Percentiles rank a stretch among this genome's conserved stretches.
These are phyloP conservation scores for Chytridium lagenaria DNA, from an alignment of 371 early-diverging fungal genomes.

Conservation along the genomic window DNA sequence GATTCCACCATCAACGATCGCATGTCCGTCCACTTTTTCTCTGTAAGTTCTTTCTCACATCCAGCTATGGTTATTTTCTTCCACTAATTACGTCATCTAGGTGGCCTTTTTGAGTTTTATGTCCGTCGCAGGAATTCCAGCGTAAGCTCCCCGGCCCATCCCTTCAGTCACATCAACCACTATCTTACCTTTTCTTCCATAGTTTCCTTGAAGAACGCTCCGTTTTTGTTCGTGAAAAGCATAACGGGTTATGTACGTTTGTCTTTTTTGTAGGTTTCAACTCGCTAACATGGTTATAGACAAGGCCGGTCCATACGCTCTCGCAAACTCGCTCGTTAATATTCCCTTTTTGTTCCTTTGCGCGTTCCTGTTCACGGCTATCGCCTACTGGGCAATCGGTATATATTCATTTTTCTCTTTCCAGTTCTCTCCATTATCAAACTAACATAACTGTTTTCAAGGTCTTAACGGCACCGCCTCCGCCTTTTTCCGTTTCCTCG, in stretches of 20 bases:
- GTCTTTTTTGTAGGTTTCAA: background rate
- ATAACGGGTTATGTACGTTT: conserved; percentile 36
- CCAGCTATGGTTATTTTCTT: too few species aligned
- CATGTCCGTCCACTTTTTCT: conserved; percentile 40
- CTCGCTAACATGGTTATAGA: background rate
- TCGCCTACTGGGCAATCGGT: conserved; percentile 42
- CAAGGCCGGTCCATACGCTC: conserved; percentile 30
- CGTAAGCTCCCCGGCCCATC: too few species aligned
- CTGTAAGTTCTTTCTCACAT: too few species aligned
- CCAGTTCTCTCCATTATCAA: too few species aligned
- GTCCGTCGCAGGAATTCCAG: conserved; percentile 48
- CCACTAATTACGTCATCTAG: too few species aligned
- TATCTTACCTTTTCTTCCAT: background rate
- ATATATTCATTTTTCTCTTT: background rate
- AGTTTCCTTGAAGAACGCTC: conserved; percentile 43
- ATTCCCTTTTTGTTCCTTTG: conserved; percentile 38
- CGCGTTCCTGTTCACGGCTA: conserved; percentile 35
- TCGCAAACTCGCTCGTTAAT: conserved; percentile 41
- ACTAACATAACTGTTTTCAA: too few species aligned
- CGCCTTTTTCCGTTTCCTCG: conserved; percentile 41
- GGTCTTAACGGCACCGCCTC: conserved; percentile 32
- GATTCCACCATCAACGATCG: conserved; percentile 37
- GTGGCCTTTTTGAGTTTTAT: conserved; percentile 44
- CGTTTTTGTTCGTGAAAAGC: conserved; percentile 43
- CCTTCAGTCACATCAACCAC: too few species aligned